Conservation (phyloP, 2,329 filamentous ascomycete genomes). For the Aspergillus ustus region DNA sequence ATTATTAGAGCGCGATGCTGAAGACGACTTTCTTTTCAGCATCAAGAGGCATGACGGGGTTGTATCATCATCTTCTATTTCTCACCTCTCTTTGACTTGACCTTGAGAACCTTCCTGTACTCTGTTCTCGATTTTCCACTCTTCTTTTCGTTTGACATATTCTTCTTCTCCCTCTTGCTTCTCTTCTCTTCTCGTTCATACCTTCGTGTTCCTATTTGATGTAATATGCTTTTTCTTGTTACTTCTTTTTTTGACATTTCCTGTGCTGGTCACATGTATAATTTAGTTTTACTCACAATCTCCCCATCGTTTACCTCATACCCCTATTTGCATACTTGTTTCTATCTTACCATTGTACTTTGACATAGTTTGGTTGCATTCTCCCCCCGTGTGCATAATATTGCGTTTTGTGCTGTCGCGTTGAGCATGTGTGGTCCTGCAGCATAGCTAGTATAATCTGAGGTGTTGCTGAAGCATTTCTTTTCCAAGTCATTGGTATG, state of each 20-base stretch:
- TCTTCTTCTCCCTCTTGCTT: constrained; percentile 20
- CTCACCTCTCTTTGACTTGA: constrained; percentile 10
- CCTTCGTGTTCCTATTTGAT: constrained; percentile 35
- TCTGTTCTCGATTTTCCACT: constrained; percentile 10
- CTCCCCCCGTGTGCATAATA: constrained; percentile 24
- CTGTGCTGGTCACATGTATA: constrained; percentile 50
- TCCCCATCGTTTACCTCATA: constrained; percentile 39
- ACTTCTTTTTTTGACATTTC: constrained; percentile 28
- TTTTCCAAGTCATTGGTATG: not conserved
- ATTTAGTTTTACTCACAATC: constrained; percentile 34
- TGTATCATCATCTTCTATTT: constrained; percentile 25
- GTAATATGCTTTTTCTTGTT: constrained; percentile 35
- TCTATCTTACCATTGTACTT: constrained; percentile 23
- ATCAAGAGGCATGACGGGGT: constrained; percentile 30
- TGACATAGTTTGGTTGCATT: constrained; percentile 21
- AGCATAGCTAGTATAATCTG: constrained; percentile 28
- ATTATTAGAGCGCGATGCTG: constrained; percentile 28
- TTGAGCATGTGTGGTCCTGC: constrained; percentile 22
- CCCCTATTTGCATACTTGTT: constrained; percentile 37
- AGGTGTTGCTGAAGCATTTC: constrained; percentile 11
- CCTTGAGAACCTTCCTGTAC: constrained; percentile 5
- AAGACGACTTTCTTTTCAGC: constrained; percentile 16
- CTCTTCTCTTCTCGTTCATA: constrained; percentile 37
- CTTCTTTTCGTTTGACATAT: constrained; percentile 24
- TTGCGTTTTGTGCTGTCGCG: constrained; percentile 20